phyloP scores from a whole-genome alignment of 352 stramenopile genomes.

The Phytophthora hibernalis region DNA sequence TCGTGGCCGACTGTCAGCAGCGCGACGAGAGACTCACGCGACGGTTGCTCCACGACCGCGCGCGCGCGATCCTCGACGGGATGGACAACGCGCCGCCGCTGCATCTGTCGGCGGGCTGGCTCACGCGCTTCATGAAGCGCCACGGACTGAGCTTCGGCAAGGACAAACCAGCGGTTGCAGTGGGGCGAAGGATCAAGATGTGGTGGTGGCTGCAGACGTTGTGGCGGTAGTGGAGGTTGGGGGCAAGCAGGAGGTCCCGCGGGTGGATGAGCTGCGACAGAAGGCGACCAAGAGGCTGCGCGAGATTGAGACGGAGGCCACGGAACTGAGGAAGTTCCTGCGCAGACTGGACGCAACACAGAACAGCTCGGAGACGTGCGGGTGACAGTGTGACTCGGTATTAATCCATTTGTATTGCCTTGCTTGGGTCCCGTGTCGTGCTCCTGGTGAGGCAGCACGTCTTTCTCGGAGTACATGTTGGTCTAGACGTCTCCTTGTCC shows the following conservation, averaged over 20 bases:
- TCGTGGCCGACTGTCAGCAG: slow-evolving; percentile 9
- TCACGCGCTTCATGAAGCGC: slow-evolving; percentile 36
- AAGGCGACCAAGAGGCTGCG: slow-evolving; percentile 28
- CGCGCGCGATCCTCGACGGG: slow-evolving; percentile 24
- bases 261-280: slow-evolving; percentile 22
- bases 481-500: background rate
- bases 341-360: slow-evolving; percentile 16
- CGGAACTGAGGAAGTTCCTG: slow-evolving; percentile 30
- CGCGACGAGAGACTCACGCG: slow-evolving; percentile 18
- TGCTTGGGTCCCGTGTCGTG: background rate
- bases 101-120: slow-evolving; percentile 34
- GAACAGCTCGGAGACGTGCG: background rate
- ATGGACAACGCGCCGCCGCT: slow-evolving; percentile 23
- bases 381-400: background rate
- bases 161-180: slow-evolving; percentile 4
- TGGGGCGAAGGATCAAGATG: background rate
- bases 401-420: slow-evolving; percentile 6
- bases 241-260: slow-evolving; percentile 4
- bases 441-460: too few relatives aligned
- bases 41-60: slow-evolving; percentile 13
- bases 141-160: slow-evolving; percentile 32
- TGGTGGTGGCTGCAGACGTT: background rate
- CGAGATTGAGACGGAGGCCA: slow-evolving; percentile 34
- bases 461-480: too few relatives aligned
- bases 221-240: background rate